Percentiles rank a stretch among this genome's conserved stretches.
Conservation (phyloP, 768 basidiomycete species). For the Baorangia bicolor region DNA sequence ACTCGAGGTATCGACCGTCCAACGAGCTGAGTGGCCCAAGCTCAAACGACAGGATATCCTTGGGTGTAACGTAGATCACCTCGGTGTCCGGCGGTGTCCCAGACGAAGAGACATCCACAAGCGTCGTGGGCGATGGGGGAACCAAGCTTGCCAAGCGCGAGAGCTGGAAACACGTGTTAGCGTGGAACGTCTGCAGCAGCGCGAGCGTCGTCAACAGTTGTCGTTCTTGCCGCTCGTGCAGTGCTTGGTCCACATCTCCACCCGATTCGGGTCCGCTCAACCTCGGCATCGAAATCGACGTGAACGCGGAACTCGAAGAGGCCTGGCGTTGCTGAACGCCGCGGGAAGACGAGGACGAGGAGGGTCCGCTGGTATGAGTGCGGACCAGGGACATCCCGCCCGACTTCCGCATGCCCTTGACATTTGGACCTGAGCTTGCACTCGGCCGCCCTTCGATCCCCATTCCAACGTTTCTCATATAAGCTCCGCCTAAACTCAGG, state of each 20-base stretch:
- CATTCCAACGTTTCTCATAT: constrained; percentile 60
- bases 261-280: constrained; percentile 22
- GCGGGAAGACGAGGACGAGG: constrained; percentile 31
- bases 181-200: constrained; percentile 66
- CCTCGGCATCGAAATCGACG: constrained; percentile 24
- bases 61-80: constrained; percentile 51
- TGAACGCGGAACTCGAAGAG: constrained; percentile 30
- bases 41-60: constrained; percentile 66
- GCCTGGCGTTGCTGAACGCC: constrained; percentile 30
- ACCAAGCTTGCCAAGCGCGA: constrained; percentile 39
- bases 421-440: constrained; percentile 22
- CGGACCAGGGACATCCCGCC: constrained; percentile 49
- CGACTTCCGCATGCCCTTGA: constrained; percentile 41
- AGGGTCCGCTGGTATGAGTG: constrained; percentile 34
- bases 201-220: constrained; percentile 50
- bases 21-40: constrained; percentile 69
- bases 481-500: constrained; percentile 39
- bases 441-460: constrained; percentile 68
- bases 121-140: constrained; percentile 2
- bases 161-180: constrained; percentile 59
- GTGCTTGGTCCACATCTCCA: constrained; percentile 9
- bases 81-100: constrained; percentile 16
- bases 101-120: background rate
- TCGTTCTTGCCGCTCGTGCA: constrained; percentile 34
- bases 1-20: constrained; percentile 76